phyloP scores from a whole-genome alignment of 2,329 filamentous ascomycete genomes.

The Exophiala sp. region DNA sequence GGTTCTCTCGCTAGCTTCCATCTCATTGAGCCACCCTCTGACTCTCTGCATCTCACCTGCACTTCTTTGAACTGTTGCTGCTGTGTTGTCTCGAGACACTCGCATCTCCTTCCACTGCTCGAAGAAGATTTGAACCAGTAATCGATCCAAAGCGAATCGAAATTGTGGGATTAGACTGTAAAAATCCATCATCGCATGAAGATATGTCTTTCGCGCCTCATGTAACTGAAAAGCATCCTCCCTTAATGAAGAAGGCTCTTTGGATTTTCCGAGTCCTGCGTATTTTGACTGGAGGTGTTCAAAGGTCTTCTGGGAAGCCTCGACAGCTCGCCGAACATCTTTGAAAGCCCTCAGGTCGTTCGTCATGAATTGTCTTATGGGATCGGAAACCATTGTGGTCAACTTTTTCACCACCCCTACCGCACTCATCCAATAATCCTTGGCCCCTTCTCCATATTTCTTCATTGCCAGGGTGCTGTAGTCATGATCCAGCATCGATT shows the following conservation, averaged over 20 bases:
- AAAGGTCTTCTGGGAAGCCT: slow-evolving; percentile 77
- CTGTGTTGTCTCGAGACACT: slow-evolving; percentile 62
- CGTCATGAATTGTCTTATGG: slow-evolving; percentile 72
- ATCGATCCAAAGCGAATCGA: slow-evolving; percentile 75
- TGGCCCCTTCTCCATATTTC: slow-evolving; percentile 77
- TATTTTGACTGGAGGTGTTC: slow-evolving; percentile 80
- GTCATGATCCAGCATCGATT: slow-evolving; percentile 88
- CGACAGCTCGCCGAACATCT: slow-evolving; percentile 72
- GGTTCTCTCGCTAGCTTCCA: slow-evolving; percentile 81
- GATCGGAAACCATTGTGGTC: slow-evolving; percentile 73
- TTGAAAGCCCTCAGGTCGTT: slow-evolving; percentile 83
- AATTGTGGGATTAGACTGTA: slow-evolving; percentile 84
- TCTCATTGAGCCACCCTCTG: slow-evolving; percentile 86
- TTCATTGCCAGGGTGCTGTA: slow-evolving; percentile 86
- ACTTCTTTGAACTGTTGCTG: slow-evolving; percentile 62
- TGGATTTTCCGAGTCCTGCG: slow-evolving; percentile 80
- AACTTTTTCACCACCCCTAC: slow-evolving; percentile 72
- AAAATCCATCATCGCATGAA: slow-evolving; percentile 91
- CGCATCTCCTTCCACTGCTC: slow-evolving; percentile 89
- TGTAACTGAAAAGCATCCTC: slow-evolving; percentile 96
- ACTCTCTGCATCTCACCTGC: slow-evolving; percentile 83
- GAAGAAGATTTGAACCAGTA: slow-evolving; percentile 78
- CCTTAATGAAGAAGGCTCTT: slow-evolving; percentile 83
- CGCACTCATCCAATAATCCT: slow-evolving; percentile 80
- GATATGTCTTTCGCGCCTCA: slow-evolving; percentile 83